Evolutionary conservation across 2,329 filamentous ascomycete species (phyloP).

Genomic region (Arthroderma uncinatum): DNA sequence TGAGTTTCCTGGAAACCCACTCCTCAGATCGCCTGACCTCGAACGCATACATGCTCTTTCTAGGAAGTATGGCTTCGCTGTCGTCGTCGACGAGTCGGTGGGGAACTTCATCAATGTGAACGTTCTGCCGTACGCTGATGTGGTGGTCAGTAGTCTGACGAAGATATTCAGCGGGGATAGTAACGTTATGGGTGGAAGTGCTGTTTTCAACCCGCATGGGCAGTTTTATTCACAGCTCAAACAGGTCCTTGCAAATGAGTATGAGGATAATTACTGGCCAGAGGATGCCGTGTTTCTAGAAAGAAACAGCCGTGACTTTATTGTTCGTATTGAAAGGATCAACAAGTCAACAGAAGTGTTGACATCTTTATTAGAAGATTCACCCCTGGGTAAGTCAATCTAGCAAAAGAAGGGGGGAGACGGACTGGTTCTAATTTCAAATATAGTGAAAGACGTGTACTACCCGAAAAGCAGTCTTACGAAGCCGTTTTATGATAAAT

Average conservation of each 20-base stretch:
- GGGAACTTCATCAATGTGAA: conserved; percentile 95
- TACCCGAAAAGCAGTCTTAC: conserved; percentile 75
- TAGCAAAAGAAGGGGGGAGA: neutral
- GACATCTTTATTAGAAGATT: conserved; percentile 56
- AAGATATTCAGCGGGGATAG: conserved; percentile 97
- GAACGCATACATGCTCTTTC: conserved; percentile 68
- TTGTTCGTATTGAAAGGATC: conserved; percentile 67
- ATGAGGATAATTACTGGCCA: conserved; percentile 85
- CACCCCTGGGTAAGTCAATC: conserved; percentile 37
- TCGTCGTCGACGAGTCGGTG: conserved; percentile 92
- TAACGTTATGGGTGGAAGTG: conserved; percentile 90
- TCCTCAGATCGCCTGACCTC: conserved; percentile 75
- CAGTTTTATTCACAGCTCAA: conserved; percentile 62
- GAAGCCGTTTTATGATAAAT: conserved; percentile 63
- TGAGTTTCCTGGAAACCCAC: conserved; percentile 88
- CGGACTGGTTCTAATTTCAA: conserved; percentile 5
- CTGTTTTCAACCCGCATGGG: conserved; percentile 54
- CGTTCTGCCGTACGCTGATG: conserved; percentile 75
- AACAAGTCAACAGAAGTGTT: conserved; percentile 79
- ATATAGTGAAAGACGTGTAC: conserved; percentile 61
- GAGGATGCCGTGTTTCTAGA: conserved; percentile 94
- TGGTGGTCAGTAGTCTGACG: conserved; percentile 88
- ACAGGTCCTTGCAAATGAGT: conserved; percentile 50
- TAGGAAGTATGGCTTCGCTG: conserved; percentile 72
- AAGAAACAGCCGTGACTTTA: conserved; percentile 88